Base-by-base conservation (phyloP, 495 filamentous ascomycete species). In the Aspergillus biplanus region DNA sequence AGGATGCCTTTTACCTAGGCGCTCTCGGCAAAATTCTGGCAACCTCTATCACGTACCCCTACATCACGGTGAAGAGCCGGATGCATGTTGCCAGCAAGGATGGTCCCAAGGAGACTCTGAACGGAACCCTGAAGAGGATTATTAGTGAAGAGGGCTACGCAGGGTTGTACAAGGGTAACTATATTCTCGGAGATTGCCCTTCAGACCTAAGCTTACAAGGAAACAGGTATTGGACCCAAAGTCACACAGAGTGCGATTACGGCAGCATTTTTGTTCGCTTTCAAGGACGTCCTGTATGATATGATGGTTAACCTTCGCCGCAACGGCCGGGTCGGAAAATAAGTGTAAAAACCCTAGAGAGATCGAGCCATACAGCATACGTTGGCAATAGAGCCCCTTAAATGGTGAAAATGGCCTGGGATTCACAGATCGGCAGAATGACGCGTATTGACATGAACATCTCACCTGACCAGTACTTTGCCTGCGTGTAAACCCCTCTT, bases 211-310 rank as follows among this genome's bases (percentile, higher is more conserved):
- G 52, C 59, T 75, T 27, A 73, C 67, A 56, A 52, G 50, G 32
- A 21, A 59, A 46, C 58, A 92, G 92, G 92, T 27, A 96, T 99
- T 75, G 92, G 89, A 33, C 91, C 95, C 34, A 99, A 99, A 80
- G 88, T 98, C 16, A 92, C 91, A 13, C 95, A 99, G 79, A 97
- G 92, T 75, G 95, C 97, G 8, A 85, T 98, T 56, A 99, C 96
- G 8, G 95, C 95, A 18, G 95, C 95, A 18, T 95, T 97, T 75
- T 81, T 99, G 58, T 99, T 99, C 72, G 94, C 93, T 13, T 97
- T 99, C 78, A 99, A 99, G 82, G 95, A 99, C 77, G 92, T 87
- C 4, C 71, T 92, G 9, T 92, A 90, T 75, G 82, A 84, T 33
- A 74, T 78, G 62, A 90, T 87, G 59, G 75, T 89, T 9, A 77